Conservation (phyloP, 495 filamentous ascomycete species). For the Penicillium fimorum region DNA sequence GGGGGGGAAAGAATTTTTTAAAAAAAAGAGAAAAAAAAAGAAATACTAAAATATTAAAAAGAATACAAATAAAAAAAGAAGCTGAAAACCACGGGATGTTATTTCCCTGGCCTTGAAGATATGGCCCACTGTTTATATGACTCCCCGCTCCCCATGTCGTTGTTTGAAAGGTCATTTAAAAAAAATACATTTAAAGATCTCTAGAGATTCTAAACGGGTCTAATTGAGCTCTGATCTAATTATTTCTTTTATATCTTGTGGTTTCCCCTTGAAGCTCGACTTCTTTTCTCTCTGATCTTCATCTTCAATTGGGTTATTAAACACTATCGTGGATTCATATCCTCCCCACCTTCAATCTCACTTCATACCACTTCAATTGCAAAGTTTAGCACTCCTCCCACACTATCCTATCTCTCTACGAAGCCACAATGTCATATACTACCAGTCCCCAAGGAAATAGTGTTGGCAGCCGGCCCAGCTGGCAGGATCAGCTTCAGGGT, state of each 20-base stretch:
- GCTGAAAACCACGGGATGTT: constrained; percentile 19
- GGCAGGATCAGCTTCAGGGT: constrained; percentile 57
- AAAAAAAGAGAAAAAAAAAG: constrained; percentile 9
- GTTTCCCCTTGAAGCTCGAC: constrained; percentile 10
- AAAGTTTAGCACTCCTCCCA: constrained; percentile 3
- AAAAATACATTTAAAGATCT: constrained; percentile 23
- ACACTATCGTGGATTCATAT: constrained; percentile 11
- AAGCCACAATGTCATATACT: constrained; percentile 32
- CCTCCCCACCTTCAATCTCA: constrained; percentile 14
- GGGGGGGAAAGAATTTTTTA: constrained; percentile 3
- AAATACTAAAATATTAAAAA: constrained; percentile 9
- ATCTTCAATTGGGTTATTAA: constrained; percentile 10
- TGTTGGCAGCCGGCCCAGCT: constrained; percentile 28
- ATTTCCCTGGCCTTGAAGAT: constrained; percentile 27
- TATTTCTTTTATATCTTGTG: constrained; percentile 17
- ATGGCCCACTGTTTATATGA: constrained; percentile 47
- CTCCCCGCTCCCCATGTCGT: constrained; percentile 42
- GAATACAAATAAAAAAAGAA: constrained; percentile 8
- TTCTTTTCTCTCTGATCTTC: constrained; percentile 7
- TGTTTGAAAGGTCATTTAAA: constrained; percentile 21
- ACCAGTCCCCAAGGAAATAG: constrained; percentile 25
- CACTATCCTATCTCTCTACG: constrained; percentile 8
- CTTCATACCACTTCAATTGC: constrained; percentile 9
- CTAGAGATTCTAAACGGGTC: constrained; percentile 19
- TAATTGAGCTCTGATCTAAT: constrained; percentile 24